A percentile compares a stretch with the other conserved stretches of the same genome.
Evolutionary conservation across 2,329 filamentous ascomycete genomes (phyloP).

Genomic region (Diaporthe ilicicola): DNA sequence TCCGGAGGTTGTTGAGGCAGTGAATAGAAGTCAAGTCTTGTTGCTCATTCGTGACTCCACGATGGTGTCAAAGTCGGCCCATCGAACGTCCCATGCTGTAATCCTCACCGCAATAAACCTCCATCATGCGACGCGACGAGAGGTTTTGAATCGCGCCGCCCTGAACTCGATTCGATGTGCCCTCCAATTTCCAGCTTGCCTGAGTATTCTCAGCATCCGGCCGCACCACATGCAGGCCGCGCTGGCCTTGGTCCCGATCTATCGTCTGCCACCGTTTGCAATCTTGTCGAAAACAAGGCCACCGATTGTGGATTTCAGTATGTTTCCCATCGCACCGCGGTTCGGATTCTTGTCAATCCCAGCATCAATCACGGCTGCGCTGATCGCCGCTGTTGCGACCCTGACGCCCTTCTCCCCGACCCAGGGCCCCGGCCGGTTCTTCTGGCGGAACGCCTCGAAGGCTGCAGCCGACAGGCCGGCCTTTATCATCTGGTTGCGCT

Average conservation of each 20-base stretch:
- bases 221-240: too few relatives aligned
- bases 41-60: not conserved
- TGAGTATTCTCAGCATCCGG: not conserved
- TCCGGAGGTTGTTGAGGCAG: not conserved
- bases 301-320: conserved; percentile 36
- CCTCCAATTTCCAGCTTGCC: not conserved
- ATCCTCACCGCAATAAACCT: not conserved
- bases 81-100: not conserved
- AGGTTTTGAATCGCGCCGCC: too few relatives aligned
- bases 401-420: conserved; percentile 33
- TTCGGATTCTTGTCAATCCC: conserved; percentile 35
- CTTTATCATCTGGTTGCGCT: conserved; percentile 36
- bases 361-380: conserved; percentile 39
- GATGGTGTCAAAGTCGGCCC: not conserved
- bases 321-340: conserved; percentile 35
- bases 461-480: conserved; percentile 38
- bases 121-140: too few relatives aligned
- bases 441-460: conserved; percentile 39
- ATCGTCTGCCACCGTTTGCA: conserved; percentile 36
- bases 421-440: conserved; percentile 32
- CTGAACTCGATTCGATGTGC: not conserved
- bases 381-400: conserved; percentile 40
- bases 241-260: not conserved
- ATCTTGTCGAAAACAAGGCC: conserved; percentile 39
- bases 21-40: not conserved